Evolutionary conservation across 1,284 basidiomycete species (phyloP).

Genomic region (Pascua guehoae): DNA sequence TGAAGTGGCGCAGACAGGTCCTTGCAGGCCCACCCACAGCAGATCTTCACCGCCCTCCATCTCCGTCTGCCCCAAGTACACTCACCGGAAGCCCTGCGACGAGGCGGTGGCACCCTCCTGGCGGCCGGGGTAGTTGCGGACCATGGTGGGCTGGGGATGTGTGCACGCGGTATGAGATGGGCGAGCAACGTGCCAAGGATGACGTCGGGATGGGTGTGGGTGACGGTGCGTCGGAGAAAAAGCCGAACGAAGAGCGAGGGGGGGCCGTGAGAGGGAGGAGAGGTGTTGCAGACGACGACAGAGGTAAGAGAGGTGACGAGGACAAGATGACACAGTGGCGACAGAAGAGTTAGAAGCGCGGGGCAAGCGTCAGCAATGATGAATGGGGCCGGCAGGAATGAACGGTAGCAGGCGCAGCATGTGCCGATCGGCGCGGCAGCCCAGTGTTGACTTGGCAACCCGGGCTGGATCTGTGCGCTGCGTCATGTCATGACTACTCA

Average conservation of each 20-base stretch:
- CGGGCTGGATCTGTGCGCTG: background rate
- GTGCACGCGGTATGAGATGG: background rate
- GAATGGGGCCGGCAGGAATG: background rate
- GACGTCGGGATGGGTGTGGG: no score
- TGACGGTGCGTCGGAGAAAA: background rate
- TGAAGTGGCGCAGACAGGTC: no score
- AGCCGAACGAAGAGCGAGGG: background rate
- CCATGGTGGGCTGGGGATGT: conserved; percentile 25
- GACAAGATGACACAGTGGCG: background rate
- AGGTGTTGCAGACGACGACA: background rate
- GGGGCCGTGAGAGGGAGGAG: background rate
- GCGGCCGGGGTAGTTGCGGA: conserved; percentile 40
- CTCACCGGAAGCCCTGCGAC: conserved; percentile 43
- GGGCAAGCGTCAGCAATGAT: background rate
- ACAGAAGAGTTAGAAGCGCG: background rate
- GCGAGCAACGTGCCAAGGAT: background rate
- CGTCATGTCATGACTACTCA: conserved; percentile 6
- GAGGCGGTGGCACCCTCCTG: conserved; percentile 40
- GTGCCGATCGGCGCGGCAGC: background rate
- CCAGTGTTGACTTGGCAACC: background rate
- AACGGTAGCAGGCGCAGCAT: background rate
- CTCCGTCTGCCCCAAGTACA: background rate
- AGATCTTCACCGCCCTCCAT: background rate
- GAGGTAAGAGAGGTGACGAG: background rate
- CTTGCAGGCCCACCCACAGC: no score